Evolutionary conservation across 192 early-diverging fungal species (phyloP), one percentile per base, ranked within the genome.

Genomic region (Phycomyces nitens): DNA sequence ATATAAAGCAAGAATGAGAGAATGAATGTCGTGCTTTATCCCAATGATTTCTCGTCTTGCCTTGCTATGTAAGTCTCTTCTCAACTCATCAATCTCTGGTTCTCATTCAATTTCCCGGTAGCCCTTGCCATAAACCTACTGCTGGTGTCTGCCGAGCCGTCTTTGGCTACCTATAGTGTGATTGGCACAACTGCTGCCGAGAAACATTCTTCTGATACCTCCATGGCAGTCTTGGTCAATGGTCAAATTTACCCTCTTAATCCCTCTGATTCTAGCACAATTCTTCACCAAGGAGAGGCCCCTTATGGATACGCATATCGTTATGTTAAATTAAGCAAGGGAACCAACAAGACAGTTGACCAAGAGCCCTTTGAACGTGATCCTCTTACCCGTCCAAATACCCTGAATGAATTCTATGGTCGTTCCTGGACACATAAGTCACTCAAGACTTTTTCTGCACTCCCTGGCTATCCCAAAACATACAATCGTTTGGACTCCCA

Each of bases 321-420:
- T 5, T 69, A 69, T 58, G 60, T 50, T 6, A 61, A 47, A 23
- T 12, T 69, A 18, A 51, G 39, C 12, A 42, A 16, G 3, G 29
- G 29, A 16, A 63, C 68, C 21, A 44, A 29, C 0, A 27, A 57
- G 0, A 23, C 40, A 24, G 12, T 57, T 43, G 55, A 56, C 23
- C 14, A 39, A 22, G 68, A 69, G 39, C 16, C 42, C 11, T 69
- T 69, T 56, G 39, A 39, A 18, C 68, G 68, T 24, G 41, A 56
- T 53, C 39, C 29, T 6, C 16, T 23, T 14, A 18, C 5, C 1
- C 22, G 34, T n/a, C 20, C 2, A 11, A 40, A 43, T 23, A 65
- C 55, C 6, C 15, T 58, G 11, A 62, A 69, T 29, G 68, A 69
- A 40, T 60, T 63, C 26, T 69, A 38, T 63, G 68, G 68, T 27